phyloP scores from a whole-genome alignment of 2,329 filamentous ascomycete species.

The Simplicillium sp. region DNA sequence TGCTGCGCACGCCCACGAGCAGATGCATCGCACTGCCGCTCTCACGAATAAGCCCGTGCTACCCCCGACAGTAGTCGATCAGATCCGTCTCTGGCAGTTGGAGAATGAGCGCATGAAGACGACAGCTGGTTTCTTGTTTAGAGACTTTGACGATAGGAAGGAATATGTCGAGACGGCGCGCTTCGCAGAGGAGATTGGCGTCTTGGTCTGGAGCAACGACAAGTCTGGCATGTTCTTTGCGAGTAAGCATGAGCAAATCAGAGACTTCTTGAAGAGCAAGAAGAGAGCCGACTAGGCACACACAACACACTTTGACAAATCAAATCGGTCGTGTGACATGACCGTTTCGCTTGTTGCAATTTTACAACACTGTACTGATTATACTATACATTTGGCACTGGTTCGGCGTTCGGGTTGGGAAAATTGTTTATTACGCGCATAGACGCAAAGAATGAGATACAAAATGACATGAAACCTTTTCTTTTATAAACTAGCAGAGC shows the following conservation, averaged over 20 bases:
- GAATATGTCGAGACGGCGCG: constrained; percentile 63
- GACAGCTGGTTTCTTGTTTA: constrained; percentile 76
- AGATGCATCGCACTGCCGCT: constrained; percentile 66
- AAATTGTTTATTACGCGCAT: too few relatives aligned
- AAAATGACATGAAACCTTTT: background rate
- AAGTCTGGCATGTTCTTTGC: constrained; percentile 81
- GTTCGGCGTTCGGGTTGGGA: constrained; percentile 7
- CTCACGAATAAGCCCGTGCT: constrained; percentile 59
- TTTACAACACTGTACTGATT: too few relatives aligned
- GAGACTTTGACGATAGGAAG: constrained; percentile 65
- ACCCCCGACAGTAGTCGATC: constrained; percentile 92
- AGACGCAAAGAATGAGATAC: background rate
- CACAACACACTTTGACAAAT: too few relatives aligned
- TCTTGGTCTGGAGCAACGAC: constrained; percentile 80
- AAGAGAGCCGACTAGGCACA: constrained; percentile 39
- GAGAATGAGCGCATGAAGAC: constrained; percentile 91
- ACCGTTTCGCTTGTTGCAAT: too few relatives aligned
- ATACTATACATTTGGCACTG: too few relatives aligned
- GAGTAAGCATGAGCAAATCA: constrained; percentile 80
- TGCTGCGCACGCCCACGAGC: constrained; percentile 83
- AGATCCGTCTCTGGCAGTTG: constrained; percentile 95
- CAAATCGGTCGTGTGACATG: too few relatives aligned
- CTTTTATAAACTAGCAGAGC: background rate
- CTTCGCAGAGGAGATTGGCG: constrained; percentile 85
- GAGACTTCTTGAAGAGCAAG: constrained; percentile 63